Percentiles rank a stretch among this genome's conserved stretches.
Conservation (phyloP, 768 basidiomycete species). For the Lentinula lateritia region DNA sequence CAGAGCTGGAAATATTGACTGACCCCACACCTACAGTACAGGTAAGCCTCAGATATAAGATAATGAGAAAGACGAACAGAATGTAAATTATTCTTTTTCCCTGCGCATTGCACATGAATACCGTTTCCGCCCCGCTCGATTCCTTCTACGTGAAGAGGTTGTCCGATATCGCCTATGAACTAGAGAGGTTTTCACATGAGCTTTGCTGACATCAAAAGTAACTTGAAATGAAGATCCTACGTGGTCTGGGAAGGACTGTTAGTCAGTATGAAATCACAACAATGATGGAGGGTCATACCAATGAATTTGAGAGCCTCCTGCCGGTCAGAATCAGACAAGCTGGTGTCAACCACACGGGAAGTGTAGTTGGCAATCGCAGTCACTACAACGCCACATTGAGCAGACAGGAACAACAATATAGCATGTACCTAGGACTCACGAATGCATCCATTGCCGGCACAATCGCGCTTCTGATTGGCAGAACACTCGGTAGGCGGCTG, state of each 20-base stretch:
- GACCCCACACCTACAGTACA: background rate
- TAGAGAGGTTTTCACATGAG: background rate
- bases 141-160: slow-evolving; percentile 19
- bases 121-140: slow-evolving; percentile 15
- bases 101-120: slow-evolving; percentile 13
- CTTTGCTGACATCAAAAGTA: background rate
- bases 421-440: background rate
- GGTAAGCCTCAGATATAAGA: background rate
- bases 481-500: slow-evolving; percentile 23
- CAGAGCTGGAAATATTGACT: background rate
- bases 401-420: background rate
- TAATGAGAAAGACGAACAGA: background rate
- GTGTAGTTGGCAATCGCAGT: slow-evolving; percentile 33
- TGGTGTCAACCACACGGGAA: slow-evolving; percentile 19
- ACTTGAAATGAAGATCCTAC: background rate
- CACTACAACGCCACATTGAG: slow-evolving; percentile 12
- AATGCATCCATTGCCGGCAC: slow-evolving; percentile 10
- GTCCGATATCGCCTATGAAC: slow-evolving; percentile 19
- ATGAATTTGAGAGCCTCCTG: slow-evolving; percentile 28
- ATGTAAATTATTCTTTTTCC: slow-evolving; percentile 17
- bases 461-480: slow-evolving; percentile 24
- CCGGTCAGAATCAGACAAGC: slow-evolving; percentile 18
- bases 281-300: background rate
- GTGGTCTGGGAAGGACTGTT: background rate
- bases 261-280: background rate